A percentile compares a stretch with the other conserved stretches of the same genome.
Evolutionary conservation across 2,329 filamentous ascomycete genomes (phyloP).

Genomic region (Pseudogymnoascus destructans): DNA sequence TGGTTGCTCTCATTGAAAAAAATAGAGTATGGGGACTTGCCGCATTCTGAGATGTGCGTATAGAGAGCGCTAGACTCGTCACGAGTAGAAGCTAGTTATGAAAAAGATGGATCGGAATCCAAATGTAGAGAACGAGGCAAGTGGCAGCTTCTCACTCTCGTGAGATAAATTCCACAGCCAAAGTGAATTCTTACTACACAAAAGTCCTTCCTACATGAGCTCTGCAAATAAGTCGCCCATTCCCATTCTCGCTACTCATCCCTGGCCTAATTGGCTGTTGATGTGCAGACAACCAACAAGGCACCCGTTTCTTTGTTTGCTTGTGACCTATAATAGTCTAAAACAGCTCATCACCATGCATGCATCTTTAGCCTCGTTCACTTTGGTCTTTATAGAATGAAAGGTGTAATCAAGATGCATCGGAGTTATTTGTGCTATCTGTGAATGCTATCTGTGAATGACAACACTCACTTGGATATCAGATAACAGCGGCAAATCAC

Average conservation of each 20-base stretch:
- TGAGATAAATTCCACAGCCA: neutral
- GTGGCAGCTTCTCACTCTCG: neutral
- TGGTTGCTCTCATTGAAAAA: conserved; percentile 11
- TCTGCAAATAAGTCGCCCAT: neutral
- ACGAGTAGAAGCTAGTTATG: neutral
- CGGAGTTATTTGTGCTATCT: neutral
- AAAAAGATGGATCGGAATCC: neutral
- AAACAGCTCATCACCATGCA: neutral
- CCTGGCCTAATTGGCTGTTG: neutral
- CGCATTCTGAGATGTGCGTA: conserved; percentile 14
- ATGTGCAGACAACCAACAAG: neutral
- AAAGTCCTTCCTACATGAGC: neutral
- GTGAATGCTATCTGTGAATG: too few species aligned
- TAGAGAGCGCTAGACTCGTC: neutral
- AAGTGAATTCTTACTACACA: neutral
- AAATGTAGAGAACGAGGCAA: neutral
- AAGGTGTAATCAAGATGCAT: neutral
- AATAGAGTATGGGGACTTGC: conserved; percentile 11
- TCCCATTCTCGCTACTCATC: neutral
- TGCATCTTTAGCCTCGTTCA: neutral
- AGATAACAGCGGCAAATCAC: neutral
- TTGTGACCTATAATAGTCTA: neutral
- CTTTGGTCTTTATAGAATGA: neutral
- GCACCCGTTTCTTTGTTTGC: neutral
- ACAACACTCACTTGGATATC: neutral